Evolutionary conservation across 805 yeast species (phyloP).

Genomic region (Metschnikowia proteae): DNA sequence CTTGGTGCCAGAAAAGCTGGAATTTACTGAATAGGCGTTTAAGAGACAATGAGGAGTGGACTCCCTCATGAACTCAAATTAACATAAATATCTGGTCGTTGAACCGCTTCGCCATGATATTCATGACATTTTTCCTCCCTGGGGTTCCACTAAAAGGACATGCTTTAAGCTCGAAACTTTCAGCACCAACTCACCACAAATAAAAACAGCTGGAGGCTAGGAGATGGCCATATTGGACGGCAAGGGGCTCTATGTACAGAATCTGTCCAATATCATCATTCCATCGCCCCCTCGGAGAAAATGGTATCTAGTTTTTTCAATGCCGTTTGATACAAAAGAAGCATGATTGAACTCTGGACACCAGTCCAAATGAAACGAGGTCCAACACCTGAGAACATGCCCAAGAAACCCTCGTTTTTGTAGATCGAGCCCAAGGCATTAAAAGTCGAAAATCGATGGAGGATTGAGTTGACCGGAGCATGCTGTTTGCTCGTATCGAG

Average conservation of each 20-base stretch:
- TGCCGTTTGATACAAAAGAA: conserved; percentile 77
- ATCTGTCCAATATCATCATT: background rate
- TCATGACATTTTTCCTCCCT: background rate
- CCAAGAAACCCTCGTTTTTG: conserved; percentile 68
- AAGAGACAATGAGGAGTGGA: background rate
- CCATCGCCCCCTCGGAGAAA: conserved; percentile 8
- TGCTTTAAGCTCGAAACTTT: background rate
- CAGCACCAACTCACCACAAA: background rate
- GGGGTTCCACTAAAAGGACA: background rate
- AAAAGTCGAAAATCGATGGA: conserved; percentile 25
- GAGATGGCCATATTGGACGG: background rate
- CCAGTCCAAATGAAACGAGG: conserved; percentile 97
- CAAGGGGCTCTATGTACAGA: conserved; percentile 4
- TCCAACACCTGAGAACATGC: conserved; percentile 91
- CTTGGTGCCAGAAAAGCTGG: background rate
- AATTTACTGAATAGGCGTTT: background rate
- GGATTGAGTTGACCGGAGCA: conserved; percentile 5
- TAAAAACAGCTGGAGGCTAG: background rate
- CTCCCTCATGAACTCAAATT: background rate
- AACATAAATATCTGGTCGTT: background rate
- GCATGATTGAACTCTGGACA: conserved; percentile 90
- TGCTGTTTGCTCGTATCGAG: conserved; percentile 9
- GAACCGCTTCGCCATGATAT: background rate
- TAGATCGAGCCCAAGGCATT: conserved; percentile 45
- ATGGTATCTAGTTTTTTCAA: conserved; percentile 48